These are phyloP conservation scores for Dianthus caryophyllus DNA, from an alignment of 148 eudicot genomes.

Conservation along the genomic window DNA sequence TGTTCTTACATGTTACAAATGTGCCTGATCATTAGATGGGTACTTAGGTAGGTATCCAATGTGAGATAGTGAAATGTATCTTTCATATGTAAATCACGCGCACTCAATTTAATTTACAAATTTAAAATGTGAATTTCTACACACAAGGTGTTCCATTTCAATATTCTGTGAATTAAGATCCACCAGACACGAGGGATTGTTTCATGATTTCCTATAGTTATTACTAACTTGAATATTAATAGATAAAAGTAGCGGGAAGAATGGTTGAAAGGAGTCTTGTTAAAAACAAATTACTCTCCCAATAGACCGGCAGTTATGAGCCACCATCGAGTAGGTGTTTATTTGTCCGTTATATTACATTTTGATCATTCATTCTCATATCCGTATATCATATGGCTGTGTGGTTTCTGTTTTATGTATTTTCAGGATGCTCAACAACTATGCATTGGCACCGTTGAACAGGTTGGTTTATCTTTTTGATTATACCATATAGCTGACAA, in stretches of 20 bases:
- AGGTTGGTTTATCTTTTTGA: constrained; percentile 42
- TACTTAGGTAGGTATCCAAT: not conserved
- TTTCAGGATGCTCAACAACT: constrained; percentile 61
- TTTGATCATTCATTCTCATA: not conserved
- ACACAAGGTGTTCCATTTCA: not conserved
- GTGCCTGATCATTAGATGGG: not conserved
- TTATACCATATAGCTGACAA: not conserved
- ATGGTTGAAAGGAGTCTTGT: too few species aligned
- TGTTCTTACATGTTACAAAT: not conserved
- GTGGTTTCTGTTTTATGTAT: not conserved
- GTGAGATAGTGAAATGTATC: not conserved
- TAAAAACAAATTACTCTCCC: too few species aligned
- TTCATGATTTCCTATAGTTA: too few species aligned
- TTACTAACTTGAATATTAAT: too few species aligned
- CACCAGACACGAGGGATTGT: not conserved
- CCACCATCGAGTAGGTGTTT: not conserved
- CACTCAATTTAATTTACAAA: not conserved
- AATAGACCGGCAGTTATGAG: not conserved
- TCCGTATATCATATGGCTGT: constrained; percentile 7
- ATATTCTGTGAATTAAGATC: not conserved
- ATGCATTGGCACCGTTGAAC: constrained; percentile 71
- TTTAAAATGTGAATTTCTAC: not conserved
- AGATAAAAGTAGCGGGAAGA: too few species aligned
- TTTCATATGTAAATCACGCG: not conserved
- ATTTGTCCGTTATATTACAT: not conserved